These are phyloP conservation scores for Cucurbita maxima DNA, from an alignment of 306 rosid species.

Conservation along the genomic window DNA sequence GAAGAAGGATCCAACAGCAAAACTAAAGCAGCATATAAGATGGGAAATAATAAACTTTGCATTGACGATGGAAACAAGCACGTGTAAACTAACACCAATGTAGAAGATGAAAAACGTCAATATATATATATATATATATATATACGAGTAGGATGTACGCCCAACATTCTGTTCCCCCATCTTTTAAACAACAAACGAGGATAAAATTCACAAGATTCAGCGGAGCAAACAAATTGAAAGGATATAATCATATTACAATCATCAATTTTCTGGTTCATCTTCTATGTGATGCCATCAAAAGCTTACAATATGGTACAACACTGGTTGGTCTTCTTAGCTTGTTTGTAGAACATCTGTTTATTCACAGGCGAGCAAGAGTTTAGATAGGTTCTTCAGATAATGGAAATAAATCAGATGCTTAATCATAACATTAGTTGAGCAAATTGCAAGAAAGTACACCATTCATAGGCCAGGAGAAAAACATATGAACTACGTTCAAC, in stretches of 20 bases:
- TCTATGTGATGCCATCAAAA: slow-evolving; percentile 5
- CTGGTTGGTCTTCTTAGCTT: slow-evolving; percentile 79
- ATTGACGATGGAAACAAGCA: not conserved
- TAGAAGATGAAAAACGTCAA: not conserved
- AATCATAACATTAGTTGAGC: not conserved
- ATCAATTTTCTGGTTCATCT: slow-evolving; percentile 19
- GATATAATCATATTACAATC: slow-evolving; percentile 34
- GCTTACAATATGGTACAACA: slow-evolving; percentile 79
- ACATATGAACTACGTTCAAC: not conserved
- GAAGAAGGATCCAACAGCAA: not conserved
- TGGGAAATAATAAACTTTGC: not conserved
- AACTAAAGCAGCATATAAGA: not conserved
- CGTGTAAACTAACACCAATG: not conserved
- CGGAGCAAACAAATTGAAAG: slow-evolving; percentile 40
- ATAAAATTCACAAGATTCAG: slow-evolving; percentile 31
- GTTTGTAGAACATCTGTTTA: slow-evolving; percentile 99
- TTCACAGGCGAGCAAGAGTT: not conserved
- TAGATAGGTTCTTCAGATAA: not conserved
- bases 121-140: not conserved
- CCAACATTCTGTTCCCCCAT: slow-evolving; percentile 20
- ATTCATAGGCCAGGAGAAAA: not conserved
- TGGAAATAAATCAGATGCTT: not conserved
- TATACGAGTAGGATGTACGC: slow-evolving; percentile 15
- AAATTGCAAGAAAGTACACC: not conserved
- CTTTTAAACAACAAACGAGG: slow-evolving; percentile 21